These are phyloP conservation scores for Ballota nigra DNA, from an alignment of 257 asterid species.

Conservation along the genomic window DNA sequence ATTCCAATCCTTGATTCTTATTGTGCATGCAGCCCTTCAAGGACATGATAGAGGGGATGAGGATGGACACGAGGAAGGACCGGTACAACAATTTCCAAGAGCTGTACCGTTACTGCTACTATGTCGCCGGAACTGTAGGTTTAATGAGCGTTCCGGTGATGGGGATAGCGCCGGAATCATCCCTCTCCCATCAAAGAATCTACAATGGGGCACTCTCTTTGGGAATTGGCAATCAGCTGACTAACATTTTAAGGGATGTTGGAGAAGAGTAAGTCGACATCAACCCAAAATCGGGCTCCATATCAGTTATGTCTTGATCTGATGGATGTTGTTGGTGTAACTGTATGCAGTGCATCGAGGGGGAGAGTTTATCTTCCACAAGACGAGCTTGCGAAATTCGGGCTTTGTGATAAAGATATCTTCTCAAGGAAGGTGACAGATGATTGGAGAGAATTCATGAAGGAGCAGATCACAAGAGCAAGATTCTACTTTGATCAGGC, in stretches of 20 bases:
- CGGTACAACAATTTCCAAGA: constrained; percentile 63
- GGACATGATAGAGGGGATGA: constrained; percentile 93
- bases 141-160: constrained; percentile 83
- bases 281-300: too few relatives aligned
- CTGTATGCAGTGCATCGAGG: constrained; percentile 67
- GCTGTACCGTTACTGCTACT: constrained; percentile 67
- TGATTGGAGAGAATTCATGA: constrained; percentile 79
- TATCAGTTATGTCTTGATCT: background rate
- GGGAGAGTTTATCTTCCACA: constrained; percentile 89
- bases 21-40: constrained; percentile 53
- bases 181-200: constrained; percentile 44
- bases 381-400: constrained; percentile 65
- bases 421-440: constrained; percentile 60
- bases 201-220: constrained; percentile 61
- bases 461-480: constrained; percentile 70
- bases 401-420: constrained; percentile 55
- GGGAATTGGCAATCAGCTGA: constrained; percentile 78
- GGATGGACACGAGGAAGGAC: constrained; percentile 70
- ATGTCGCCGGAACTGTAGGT: constrained; percentile 86
- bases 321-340: background rate
- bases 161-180: constrained; percentile 80
- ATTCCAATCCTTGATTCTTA: background rate
- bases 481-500: constrained; percentile 69
- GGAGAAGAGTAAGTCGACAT: constrained; percentile 87
- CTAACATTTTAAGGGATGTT: constrained; percentile 79